Base-by-base conservation (phyloP, 768 basidiomycete genomes). In the Suillus paluster region DNA sequence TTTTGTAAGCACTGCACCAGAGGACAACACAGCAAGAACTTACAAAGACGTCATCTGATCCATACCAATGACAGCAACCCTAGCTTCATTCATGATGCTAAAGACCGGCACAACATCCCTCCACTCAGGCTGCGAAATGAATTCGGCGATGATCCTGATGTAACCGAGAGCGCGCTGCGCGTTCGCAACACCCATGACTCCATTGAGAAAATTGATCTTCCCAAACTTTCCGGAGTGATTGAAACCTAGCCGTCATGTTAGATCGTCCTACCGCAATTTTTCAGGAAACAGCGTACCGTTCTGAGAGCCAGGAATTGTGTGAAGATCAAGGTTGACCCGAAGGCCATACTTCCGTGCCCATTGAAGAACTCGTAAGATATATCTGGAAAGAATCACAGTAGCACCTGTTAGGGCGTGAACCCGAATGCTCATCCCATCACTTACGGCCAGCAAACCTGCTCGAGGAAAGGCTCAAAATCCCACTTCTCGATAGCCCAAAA, bases 291-390 rank as follows among this genome's bases (percentile, higher is more conserved):
- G 10, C 11, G 25, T 62, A 81, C 89, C 91, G 72, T 91, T 92
- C 69, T 92, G 91, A 52, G 85, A 86, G 44, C 94, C 94, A 41
- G 94, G 93, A 27, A 88, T 80, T 7, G 90, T 82, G 71, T 93
- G 91, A 39, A 94, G 75, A 76, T 96, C 95, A 15, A 96, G 78
- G 68, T 86, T 85, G 59, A 96, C 85, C 27, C 94, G 83, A n/a
- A 96, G 67, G 1, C 94, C 94, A 72, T 96, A 96, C 75, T 97
- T 96, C 57, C 94, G 81, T 15, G 87, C 88, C 95, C 95, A 97
- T 3, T 80, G 81, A 39, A 96, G 78, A 23, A 90, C 82, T 52
- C 86, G 86, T 21, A 93, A 76, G 73, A 92, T 86, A 76, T 95
- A 94, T 64, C 86, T 88, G n/a, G 65, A 17, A 33, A 10, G 41